Conservation (phyloP, 2,329 filamentous ascomycete species). For the Diaporthe humulicola region DNA sequence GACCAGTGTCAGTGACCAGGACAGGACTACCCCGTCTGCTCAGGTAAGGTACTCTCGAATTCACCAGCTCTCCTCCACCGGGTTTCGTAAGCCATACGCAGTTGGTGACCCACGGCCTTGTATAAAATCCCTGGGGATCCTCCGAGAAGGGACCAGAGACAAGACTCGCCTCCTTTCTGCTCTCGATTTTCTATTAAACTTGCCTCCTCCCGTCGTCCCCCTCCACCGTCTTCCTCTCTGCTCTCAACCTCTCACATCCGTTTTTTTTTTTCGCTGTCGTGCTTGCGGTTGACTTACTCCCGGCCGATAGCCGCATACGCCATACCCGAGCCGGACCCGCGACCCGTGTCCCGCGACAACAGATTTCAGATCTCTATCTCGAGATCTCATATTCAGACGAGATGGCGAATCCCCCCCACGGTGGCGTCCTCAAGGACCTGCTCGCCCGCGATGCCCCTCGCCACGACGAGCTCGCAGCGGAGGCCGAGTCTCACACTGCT, state of each 20-base stretch:
- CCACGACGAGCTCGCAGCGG: constrained; percentile 81
- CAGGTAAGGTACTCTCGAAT: constrained; percentile 25
- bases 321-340: constrained; percentile 26
- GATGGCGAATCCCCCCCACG: constrained; percentile 82
- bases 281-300: constrained; percentile 28
- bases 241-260: constrained; percentile 12
- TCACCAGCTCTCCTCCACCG: constrained; percentile 34
- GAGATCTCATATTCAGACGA: constrained; percentile 43
- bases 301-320: constrained; percentile 35
- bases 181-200: constrained; percentile 7
- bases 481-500: constrained; percentile 89
- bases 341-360: constrained; percentile 19
- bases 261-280: constrained; percentile 14
- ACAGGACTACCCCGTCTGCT: constrained; percentile 1
- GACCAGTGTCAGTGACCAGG: constrained; percentile 17
- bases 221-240: constrained; percentile 1
- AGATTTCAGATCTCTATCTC: constrained; percentile 22
- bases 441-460: constrained; percentile 91
- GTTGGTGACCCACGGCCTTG: constrained; percentile 35
- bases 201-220: constrained; percentile 9
- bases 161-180: constrained; percentile 21
- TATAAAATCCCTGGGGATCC: constrained; percentile 37
- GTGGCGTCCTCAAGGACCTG: constrained; percentile 97
- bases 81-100: constrained; percentile 39
- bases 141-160: constrained; percentile 16